phyloP scores from a whole-genome alignment of 2,329 filamentous ascomycete genomes.

The Fusarium chuoi region DNA sequence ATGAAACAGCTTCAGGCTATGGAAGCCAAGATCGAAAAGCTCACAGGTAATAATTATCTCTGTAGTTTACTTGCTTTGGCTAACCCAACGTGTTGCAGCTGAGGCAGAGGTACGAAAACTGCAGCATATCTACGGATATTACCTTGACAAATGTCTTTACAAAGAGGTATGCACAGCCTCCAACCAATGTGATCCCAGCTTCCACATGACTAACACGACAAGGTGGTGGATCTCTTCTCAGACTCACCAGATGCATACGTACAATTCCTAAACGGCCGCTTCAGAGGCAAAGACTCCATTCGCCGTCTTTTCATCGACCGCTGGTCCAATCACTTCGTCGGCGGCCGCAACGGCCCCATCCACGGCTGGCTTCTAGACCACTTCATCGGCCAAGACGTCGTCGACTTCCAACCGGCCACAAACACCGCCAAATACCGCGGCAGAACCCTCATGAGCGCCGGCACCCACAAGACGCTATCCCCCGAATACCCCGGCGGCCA shows the following conservation, averaged over 20 bases:
- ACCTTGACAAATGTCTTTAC: neutral
- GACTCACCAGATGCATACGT: neutral
- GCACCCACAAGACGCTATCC: neutral
- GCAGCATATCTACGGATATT: neutral
- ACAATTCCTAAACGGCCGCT: neutral
- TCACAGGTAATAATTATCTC: neutral
- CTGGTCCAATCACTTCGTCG: neutral
- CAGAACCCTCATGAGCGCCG: neutral
- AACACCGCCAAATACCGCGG: neutral
- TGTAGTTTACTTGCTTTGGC: too few species aligned
- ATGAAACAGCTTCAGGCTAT: neutral
- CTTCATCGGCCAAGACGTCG: neutral
- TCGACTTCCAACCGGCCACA: neutral
- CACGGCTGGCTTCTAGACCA: neutral
- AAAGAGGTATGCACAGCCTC: neutral
- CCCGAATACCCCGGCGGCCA: neutral
- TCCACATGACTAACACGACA: neutral
- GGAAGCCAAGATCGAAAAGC: neutral
- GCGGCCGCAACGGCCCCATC: neutral
- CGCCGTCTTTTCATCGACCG: neutral
- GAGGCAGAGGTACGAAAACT: neutral
- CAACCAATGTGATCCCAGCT: neutral
- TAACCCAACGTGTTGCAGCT: neutral
- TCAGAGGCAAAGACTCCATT: neutral
- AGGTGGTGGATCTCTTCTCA: neutral